Evolutionary conservation across 208 protist genomes (phyloP).

Genomic region (Trypanosoma platydactyli): DNA sequence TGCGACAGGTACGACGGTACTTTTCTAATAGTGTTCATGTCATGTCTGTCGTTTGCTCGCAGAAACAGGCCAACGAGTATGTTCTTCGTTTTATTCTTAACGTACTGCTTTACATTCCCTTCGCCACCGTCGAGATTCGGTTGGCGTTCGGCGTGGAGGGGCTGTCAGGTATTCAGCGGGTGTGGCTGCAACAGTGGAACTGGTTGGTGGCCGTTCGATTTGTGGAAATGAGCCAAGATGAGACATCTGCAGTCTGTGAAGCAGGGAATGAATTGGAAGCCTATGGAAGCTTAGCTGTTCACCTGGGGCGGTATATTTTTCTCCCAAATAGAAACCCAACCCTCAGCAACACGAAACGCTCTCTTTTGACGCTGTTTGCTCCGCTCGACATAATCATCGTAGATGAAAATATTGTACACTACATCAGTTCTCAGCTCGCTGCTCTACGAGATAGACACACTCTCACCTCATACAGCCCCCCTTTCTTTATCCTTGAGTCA

Average conservation of each 20-base stretch:
- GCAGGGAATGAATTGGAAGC: background rate
- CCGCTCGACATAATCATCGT: conserved; percentile 20
- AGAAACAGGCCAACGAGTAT: conserved; percentile 10
- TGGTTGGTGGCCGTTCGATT: conserved; percentile 23
- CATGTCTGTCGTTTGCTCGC: conserved; percentile 19
- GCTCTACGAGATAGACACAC: background rate
- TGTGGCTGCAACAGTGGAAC: conserved; percentile 8
- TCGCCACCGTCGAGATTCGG: conserved; percentile 25
- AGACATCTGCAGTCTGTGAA: conserved; percentile 7
- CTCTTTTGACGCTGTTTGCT: conserved; percentile 19
- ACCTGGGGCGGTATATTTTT: conserved; percentile 2
- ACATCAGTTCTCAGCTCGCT: conserved; percentile 19
- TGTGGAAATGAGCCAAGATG: background rate
- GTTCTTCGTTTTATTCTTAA: conserved; percentile 25
- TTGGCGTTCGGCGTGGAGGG: background rate
- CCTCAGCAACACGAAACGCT: conserved; percentile 10
- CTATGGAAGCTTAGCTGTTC: background rate
- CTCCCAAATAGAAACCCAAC: background rate
- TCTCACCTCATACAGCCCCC: background rate
- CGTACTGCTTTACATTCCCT: conserved; percentile 18
- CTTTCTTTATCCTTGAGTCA: conserved; percentile 10
- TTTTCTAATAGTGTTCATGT: conserved; percentile 40
- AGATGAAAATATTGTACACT: conserved; percentile 21
- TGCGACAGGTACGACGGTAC: conserved; percentile 31
- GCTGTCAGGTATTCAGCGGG: background rate